Conservation (phyloP, 495 filamentous ascomycete species). For the Penicillium pulvis region DNA sequence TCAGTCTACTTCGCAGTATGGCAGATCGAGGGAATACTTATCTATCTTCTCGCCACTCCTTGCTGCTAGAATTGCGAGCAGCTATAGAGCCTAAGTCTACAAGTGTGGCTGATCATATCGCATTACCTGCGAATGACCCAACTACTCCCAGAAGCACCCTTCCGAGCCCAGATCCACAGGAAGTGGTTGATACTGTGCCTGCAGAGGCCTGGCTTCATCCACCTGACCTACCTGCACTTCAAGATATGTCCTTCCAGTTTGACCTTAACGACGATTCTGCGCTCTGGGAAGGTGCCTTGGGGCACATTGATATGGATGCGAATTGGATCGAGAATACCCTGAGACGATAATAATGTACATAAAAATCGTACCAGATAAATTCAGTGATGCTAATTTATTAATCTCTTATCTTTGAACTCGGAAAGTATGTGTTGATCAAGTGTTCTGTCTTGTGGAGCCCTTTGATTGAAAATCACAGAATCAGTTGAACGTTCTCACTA, state of each 20-base stretch:
- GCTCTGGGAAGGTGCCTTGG: constrained; percentile 40
- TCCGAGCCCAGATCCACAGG: background rate
- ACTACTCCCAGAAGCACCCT: background rate
- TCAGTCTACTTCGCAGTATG: constrained; percentile 47
- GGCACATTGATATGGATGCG: constrained; percentile 40
- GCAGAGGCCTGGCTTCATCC: constrained; percentile 25
- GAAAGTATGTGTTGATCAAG: no score
- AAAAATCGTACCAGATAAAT: no score
- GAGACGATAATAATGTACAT: constrained; percentile 19
- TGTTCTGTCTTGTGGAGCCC: no score
- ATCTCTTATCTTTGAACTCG: no score
- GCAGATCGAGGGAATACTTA: constrained; percentile 51
- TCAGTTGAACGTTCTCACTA: no score
- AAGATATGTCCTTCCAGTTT: constrained; percentile 39
- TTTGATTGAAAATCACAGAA: no score
- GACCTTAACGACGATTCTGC: constrained; percentile 41
- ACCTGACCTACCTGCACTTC: constrained; percentile 29
- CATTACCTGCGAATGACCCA: constrained; percentile 6
- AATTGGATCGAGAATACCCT: constrained; percentile 44
- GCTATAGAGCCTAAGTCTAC: constrained; percentile 29
- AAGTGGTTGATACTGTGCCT: constrained; percentile 1
- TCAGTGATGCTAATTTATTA: no score
- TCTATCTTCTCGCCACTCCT: constrained; percentile 41
- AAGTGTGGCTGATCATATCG: constrained; percentile 19
- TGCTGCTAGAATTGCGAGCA: constrained; percentile 39